These are phyloP conservation scores for Apiospora rasikravindrae DNA, from an alignment of 2,329 filamentous ascomycete species.

Conservation along the genomic window DNA sequence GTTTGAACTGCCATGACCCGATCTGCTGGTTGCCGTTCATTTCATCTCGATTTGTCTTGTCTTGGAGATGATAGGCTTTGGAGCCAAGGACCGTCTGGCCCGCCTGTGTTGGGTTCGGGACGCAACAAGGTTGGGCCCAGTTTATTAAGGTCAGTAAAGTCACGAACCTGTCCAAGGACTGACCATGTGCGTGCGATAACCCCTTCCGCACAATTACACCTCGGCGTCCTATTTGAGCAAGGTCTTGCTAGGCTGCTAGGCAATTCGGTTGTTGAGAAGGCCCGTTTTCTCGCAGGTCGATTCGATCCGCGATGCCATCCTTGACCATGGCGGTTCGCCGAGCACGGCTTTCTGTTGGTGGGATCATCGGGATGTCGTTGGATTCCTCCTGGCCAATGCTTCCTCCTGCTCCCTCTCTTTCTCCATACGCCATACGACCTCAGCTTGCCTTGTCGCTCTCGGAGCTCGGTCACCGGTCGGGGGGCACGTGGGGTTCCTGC, in stretches of 20 bases:
- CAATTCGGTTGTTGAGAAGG: background rate
- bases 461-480: constrained; percentile 5
- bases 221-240: background rate
- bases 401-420: background rate
- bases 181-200: background rate
- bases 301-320: background rate
- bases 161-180: constrained; percentile 7
- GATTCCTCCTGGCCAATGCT: background rate
- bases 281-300: background rate
- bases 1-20: background rate
- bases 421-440: background rate
- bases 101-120: background rate
- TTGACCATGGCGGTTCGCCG: constrained; percentile 3
- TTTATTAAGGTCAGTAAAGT: background rate
- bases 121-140: constrained; percentile 7
- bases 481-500: background rate
- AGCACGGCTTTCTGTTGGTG: background rate
- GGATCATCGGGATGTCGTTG: background rate
- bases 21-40: background rate
- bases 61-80: background rate
- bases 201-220: background rate
- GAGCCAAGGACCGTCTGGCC: background rate
- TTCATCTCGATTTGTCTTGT: constrained; percentile 4
- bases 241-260: background rate
- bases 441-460: background rate